phyloP scores from a whole-genome alignment of 2,329 filamentous ascomycete genomes.

The Colletotrichum eleusines region DNA sequence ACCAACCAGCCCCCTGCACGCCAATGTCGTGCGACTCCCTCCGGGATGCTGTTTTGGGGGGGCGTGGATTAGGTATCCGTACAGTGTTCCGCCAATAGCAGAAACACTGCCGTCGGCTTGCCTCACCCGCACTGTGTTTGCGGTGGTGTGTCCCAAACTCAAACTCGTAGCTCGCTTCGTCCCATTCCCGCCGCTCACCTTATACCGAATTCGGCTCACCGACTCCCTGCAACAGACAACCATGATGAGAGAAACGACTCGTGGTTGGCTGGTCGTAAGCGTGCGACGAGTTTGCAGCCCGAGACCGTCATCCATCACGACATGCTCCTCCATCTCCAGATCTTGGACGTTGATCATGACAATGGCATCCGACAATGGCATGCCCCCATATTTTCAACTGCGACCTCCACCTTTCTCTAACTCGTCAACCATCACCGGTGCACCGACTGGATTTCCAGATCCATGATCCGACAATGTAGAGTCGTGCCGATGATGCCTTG shows the following conservation, averaged over 20 bases:
- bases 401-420: neutral
- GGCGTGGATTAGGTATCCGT: constrained; percentile 1
- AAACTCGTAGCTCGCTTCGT: constrained; percentile 9
- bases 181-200: constrained; percentile 23
- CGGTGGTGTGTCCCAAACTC: constrained; percentile 7
- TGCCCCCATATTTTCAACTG: neutral
- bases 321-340: constrained; percentile 28
- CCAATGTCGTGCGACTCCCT: constrained; percentile 31
- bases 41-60: neutral
- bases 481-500: constrained; percentile 5
- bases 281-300: neutral
- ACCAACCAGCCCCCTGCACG: constrained; percentile 21
- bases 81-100: neutral
- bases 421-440: neutral
- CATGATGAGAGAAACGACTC: neutral
- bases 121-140: constrained; percentile 29
- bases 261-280: neutral
- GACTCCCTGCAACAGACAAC: neutral
- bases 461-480: constrained; percentile 20
- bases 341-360: constrained; percentile 24
- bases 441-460: constrained; percentile 3
- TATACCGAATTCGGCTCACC: constrained; percentile 22
- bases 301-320: constrained; percentile 18
- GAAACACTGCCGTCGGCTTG: neutral
- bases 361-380: constrained; percentile 17